Conservation (phyloP, 345 rosid species). For the Limnanthes douglasii region DNA sequence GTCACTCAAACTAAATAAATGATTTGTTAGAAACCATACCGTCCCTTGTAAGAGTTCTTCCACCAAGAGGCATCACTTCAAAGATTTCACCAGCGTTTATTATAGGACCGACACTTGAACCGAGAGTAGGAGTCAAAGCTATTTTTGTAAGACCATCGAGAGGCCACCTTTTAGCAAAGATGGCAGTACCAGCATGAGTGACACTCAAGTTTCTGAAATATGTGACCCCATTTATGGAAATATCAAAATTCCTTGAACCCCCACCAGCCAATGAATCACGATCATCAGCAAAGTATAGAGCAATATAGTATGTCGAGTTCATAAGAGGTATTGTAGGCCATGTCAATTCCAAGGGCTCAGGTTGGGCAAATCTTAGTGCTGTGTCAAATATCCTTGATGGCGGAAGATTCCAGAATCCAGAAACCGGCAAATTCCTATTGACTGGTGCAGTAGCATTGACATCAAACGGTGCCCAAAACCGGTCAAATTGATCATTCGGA, state of each 20-base stretch:
- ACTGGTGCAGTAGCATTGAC: slow-evolving; percentile 14
- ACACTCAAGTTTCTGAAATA: slow-evolving; percentile 50
- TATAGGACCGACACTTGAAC: slow-evolving; percentile 41
- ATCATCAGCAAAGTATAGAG: slow-evolving; percentile 68
- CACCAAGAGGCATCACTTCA: slow-evolving; percentile 27
- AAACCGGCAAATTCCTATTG: slow-evolving; percentile 35
- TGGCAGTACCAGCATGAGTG: slow-evolving; percentile 36
- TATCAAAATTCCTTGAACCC: slow-evolving; percentile 30
- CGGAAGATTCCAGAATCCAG: slow-evolving; percentile 90
- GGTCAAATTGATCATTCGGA: slow-evolving; percentile 71
- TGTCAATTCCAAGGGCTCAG: slow-evolving; percentile 32
- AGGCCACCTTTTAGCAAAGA: slow-evolving; percentile 58
- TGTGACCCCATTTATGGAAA: slow-evolving; percentile 37
- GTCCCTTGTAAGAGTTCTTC: slow-evolving; percentile 71
- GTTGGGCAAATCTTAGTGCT: slow-evolving; percentile 24
- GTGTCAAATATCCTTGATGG: slow-evolving; percentile 62
- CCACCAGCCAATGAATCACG: slow-evolving; percentile 15
- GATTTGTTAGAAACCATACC: slow-evolving; percentile 26
- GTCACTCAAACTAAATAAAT: not conserved
- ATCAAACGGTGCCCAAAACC: slow-evolving; percentile 64
- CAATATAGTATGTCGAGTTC: slow-evolving; percentile 38
- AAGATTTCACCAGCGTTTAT: slow-evolving; percentile 82
- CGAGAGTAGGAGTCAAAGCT: slow-evolving; percentile 34
- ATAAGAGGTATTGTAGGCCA: slow-evolving; percentile 52
- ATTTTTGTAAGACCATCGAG: slow-evolving; percentile 47